Evolutionary conservation across 768 basidiomycete species (phyloP).

Genomic region (Termitomyces sp.): DNA sequence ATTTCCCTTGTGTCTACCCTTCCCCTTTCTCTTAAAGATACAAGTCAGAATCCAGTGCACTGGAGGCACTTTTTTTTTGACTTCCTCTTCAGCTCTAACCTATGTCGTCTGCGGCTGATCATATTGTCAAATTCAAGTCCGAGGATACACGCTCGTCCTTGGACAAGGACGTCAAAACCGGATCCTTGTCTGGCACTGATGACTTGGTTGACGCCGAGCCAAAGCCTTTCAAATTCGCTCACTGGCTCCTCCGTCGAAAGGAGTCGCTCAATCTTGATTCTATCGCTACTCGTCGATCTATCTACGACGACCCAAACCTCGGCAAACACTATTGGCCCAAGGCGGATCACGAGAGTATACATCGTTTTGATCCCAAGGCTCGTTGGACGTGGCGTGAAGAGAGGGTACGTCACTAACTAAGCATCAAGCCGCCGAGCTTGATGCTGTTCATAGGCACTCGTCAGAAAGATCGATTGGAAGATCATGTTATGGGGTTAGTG

Average conservation of each 20-base stretch:
- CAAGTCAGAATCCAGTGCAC: neutral
- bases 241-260: constrained; percentile 27
- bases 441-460: constrained; percentile 27
- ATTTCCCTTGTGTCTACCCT: constrained; percentile 6
- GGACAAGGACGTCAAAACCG: constrained; percentile 1
- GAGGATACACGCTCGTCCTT: constrained; percentile 3
- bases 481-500: constrained; percentile 43
- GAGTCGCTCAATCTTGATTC: constrained; percentile 26
- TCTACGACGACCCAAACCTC: constrained; percentile 45
- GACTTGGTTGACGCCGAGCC: constrained; percentile 31
- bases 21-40: neutral
- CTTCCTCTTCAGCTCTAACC: neutral
- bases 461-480: constrained; percentile 57
- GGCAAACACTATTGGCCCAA: constrained; percentile 45
- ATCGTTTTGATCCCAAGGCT: constrained; percentile 49
- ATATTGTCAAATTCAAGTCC: neutral
- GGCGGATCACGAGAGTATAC: constrained; percentile 45
- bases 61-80: neutral
- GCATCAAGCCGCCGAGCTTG: neutral
- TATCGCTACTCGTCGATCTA: constrained; percentile 43
- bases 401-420: constrained; percentile 20
- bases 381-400: constrained; percentile 61
- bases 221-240: constrained; percentile 26
- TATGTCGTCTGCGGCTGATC: constrained; percentile 2
- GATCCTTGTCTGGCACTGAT: constrained; percentile 16